Evolutionary conservation across 169 alveolate species (phyloP), one percentile per base, ranked within the genome.

Genomic region (Plasmodium coatneyi): DNA sequence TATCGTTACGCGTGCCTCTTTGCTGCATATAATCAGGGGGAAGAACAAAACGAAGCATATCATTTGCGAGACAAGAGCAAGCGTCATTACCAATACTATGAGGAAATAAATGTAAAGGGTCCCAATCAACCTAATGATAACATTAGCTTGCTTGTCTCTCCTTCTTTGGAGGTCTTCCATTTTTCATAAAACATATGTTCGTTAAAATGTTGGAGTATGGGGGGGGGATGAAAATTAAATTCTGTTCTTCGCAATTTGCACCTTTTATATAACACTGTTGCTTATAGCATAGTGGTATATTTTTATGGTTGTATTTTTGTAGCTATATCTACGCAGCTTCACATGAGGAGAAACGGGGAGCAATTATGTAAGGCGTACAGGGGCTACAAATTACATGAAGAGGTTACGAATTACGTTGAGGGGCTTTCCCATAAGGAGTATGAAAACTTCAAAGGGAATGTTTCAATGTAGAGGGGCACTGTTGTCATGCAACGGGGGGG

Each of bases 21-120:
- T 76, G 72, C 71, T 80, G 36, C 52, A 89, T 70, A 89, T 9
- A 5, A 89, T 7, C 34, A 89, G 32, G 14, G 94, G 94, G n/a
- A 89, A 89, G 72, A 89, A 89, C 36, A 89, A 25, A 52, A 89
- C 10, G 12, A 34, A 10, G 54, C 78, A 32, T 79, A 66, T 6
- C 12, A 89, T 3, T 79, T 89, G 90, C 39, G 7, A 66, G 36
- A 19, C 22, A 10, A 79, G 22, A 32, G 83, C 14, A 34, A 56
- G 16, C 0, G 2, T 5, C 41, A 84, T 6, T 32, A 34, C 2
- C 3, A 84, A 0, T 4, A 74, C 0, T n/a, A 84, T 10, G 60
- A 74, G 12, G 2, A 52, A n/a, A 14, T 12, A 9, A 74, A 84
- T 52, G 79, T 84, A 72, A 46, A 3, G 28, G 56, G 84, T 32